Base-by-base conservation (phyloP, 306 rosid genomes). In the Astragalus glycyphyllos region DNA sequence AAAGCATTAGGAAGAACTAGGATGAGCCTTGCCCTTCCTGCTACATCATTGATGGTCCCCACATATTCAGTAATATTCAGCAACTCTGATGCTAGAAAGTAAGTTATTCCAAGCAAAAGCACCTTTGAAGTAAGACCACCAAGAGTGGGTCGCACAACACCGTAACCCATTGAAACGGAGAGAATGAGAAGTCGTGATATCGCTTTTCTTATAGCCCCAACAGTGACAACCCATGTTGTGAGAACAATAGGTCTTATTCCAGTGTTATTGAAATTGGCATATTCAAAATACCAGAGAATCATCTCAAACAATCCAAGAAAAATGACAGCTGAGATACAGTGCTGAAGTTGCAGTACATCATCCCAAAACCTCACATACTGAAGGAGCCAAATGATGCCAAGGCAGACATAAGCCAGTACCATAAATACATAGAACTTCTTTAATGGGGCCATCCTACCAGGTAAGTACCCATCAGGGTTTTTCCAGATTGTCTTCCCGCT, bases 61-160 rank as follows among this genome's bases (percentile, higher is more conserved):
- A 94, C 98, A 79, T 84, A 90, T 81, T 94, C 97, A 1, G 97
- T 83, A 71, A 87, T 80, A 77, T 94, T 83, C 82, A 94, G 81
- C 78, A 94, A 82, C 63, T 94, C 98, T 4, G 96, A 87, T 32
- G 97, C 94, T 67, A 90, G 78, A 59, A 94, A 86, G 84, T 89
- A 90, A 50, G 97, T 89, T 69, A 82, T 42, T 71, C 98, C 98
- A 64, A 94, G 90, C 61, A 89, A 84, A 80, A 94, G 80, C 78
- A 94, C 98, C 85, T 94, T 90, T 69, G 97, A 88, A 59, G 98
- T 89, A 75, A 94, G 92, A 71, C 98, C 97, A 65, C 98, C 98
- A 54, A 94, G 92, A 45, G 98, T 94, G 35, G 98, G 96, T 72
- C 98, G 84, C 79, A 94, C 97, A 65, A 94, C 98, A 37, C 98